Conservation (phyloP, 2,329 filamentous ascomycete species). For the Aspergillus proliferans region DNA sequence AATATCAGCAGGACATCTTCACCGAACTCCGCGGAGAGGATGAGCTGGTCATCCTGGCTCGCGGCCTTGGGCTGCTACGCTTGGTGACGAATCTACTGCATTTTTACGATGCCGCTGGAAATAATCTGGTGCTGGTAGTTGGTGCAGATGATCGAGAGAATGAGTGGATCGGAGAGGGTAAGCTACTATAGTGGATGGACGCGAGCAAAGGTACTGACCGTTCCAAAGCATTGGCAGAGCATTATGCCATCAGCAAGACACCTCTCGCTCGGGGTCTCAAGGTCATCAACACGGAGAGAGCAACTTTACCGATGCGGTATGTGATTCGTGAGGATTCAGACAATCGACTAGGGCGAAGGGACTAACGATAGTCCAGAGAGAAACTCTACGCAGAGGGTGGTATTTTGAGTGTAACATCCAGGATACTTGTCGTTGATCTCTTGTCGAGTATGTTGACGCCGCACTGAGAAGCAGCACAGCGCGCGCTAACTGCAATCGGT, state of each 20-base stretch:
- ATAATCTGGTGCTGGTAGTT: slow-evolving; percentile 83
- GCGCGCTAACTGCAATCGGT: slow-evolving; percentile 9
- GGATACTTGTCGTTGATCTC: slow-evolving; percentile 90
- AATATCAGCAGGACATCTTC: slow-evolving; percentile 95
- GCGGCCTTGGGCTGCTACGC: slow-evolving; percentile 84
- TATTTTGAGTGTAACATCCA: slow-evolving; percentile 91
- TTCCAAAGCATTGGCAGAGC: slow-evolving; percentile 69
- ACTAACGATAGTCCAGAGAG: slow-evolving; percentile 51
- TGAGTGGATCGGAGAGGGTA: slow-evolving; percentile 84
- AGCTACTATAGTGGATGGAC: slow-evolving; percentile 2
- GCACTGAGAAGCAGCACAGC: neutral
- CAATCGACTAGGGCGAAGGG: neutral
- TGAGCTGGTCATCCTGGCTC: slow-evolving; percentile 86
- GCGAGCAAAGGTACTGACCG: slow-evolving; percentile 7
- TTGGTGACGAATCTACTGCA: slow-evolving; percentile 94
- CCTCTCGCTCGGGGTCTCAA: slow-evolving; percentile 77
- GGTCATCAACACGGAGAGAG: slow-evolving; percentile 89
- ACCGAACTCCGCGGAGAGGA: slow-evolving; percentile 83
- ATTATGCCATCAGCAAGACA: slow-evolving; percentile 81
- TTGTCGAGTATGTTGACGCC: slow-evolving; percentile 53
- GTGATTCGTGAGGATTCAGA: slow-evolving; percentile 4
- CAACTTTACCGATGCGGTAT: slow-evolving; percentile 67
- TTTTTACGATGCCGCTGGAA: slow-evolving; percentile 91
- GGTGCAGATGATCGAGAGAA: slow-evolving; percentile 91
- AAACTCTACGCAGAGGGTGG: slow-evolving; percentile 87